Percentiles rank a stretch among this genome's conserved stretches.
phyloP scores from a whole-genome alignment of 2,329 filamentous ascomycete genomes.

The Curvularia lunata region DNA sequence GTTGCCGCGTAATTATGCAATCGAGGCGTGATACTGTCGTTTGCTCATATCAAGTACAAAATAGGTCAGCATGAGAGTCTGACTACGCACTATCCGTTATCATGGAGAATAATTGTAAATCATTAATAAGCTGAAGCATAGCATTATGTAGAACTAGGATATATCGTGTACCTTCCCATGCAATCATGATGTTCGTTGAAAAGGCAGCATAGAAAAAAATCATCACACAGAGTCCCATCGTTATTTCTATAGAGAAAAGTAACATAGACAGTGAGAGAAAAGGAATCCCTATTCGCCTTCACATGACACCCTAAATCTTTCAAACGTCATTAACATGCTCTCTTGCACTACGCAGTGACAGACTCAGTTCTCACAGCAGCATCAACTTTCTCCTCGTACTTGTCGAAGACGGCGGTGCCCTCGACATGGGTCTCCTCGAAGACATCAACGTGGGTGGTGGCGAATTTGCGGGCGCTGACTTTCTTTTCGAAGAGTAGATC shows the following conservation, averaged over 20 bases:
- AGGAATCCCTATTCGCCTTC: neutral
- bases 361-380: constrained; percentile 30
- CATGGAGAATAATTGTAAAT: no score
- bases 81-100: no score
- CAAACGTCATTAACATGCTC: constrained; percentile 13
- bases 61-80: no score
- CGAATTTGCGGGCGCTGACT: constrained; percentile 75
- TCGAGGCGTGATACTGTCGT: neutral
- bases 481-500: constrained; percentile 81
- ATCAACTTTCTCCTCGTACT: constrained; percentile 47
- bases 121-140: neutral
- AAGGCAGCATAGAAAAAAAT: no score
- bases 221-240: neutral
- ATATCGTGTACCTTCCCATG: neutral
- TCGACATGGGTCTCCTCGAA: constrained; percentile 49
- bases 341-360: constrained; percentile 17
- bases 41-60: neutral
- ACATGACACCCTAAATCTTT: constrained; percentile 6
- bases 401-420: constrained; percentile 39
- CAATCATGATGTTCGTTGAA: neutral
- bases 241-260: neutral
- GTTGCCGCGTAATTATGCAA: neutral
- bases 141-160: neutral
- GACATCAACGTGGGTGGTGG: constrained; percentile 62
- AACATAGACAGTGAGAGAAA: neutral